These are phyloP conservation scores for Phialophora macrospora DNA, from an alignment of 2,329 filamentous ascomycete species.

Conservation along the genomic window DNA sequence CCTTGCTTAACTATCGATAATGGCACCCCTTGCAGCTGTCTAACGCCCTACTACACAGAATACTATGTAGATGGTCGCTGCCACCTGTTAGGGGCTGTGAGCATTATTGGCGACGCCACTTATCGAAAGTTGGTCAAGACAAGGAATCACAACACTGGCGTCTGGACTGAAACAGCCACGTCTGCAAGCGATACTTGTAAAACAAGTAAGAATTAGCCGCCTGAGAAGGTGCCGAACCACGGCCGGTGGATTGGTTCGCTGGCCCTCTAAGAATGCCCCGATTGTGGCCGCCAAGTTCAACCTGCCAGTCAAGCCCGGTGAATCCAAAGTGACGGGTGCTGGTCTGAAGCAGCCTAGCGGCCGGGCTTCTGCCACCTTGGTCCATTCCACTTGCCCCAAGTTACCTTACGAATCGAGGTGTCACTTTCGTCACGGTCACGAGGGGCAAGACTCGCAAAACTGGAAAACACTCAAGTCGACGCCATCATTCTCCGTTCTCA, in stretches of 20 bases:
- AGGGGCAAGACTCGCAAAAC: not conserved
- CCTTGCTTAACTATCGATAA: not conserved
- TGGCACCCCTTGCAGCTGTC: not conserved
- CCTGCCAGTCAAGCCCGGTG: not conserved
- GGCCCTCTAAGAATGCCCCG: not conserved
- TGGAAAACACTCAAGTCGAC: not conserved
- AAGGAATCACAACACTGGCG: not conserved
- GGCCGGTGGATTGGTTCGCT: not conserved
- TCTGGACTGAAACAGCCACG: not conserved
- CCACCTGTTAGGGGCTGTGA: not conserved
- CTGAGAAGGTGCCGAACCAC: slow-evolving; percentile 8
- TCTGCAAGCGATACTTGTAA: slow-evolving; percentile 8
- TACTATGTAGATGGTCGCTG: not conserved
- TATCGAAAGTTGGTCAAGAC: slow-evolving; percentile 15
- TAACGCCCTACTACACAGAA: not conserved
- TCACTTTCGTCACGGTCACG: not conserved
- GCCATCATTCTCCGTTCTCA: not conserved
- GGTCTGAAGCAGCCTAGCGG: slow-evolving; percentile 3
- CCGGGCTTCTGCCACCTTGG: not conserved
- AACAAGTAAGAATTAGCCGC: slow-evolving; percentile 12
- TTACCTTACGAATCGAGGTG: not conserved
- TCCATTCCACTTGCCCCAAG: not conserved
- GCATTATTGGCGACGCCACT: not conserved
- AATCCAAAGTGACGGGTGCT: not conserved
- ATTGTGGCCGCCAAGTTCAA: not conserved